Percentiles rank a stretch among this genome's conserved stretches.
phyloP scores from a whole-genome alignment of 768 basidiomycete species.

The Trametes maxima region DNA sequence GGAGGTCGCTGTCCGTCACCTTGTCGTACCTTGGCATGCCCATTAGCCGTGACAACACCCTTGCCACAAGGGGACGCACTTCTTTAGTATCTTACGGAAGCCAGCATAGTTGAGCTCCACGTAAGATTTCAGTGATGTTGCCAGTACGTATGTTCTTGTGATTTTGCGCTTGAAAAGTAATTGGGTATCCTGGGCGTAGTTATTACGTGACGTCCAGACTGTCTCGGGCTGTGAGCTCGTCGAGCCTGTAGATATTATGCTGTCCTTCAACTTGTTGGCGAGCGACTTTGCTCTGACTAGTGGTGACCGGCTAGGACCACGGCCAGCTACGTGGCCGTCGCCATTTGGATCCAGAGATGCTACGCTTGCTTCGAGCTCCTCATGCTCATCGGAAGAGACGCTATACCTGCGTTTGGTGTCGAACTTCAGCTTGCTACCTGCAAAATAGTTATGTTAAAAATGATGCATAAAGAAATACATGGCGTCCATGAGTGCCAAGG shows the following conservation, averaged over 20 bases:
- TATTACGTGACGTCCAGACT: constrained; percentile 79
- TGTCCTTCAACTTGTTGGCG: constrained; percentile 56
- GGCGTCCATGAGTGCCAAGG: not conserved
- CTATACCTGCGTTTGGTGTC: constrained; percentile 22
- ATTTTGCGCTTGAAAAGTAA: constrained; percentile 89
- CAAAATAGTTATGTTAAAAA: not conserved
- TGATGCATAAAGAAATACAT: not conserved
- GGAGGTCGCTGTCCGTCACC: constrained; percentile 79
- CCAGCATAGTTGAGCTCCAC: constrained; percentile 92
- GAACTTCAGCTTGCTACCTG: constrained; percentile 21
- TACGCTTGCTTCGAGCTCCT: constrained; percentile 45
- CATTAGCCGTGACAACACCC: not conserved
- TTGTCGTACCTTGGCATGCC: constrained; percentile 80
- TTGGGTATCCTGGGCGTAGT: constrained; percentile 82
- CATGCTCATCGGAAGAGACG: constrained; percentile 41
- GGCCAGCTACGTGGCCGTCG: constrained; percentile 13
- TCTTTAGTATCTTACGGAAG: constrained; percentile 94
- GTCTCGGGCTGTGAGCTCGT: constrained; percentile 38
- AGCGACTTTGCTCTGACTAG: constrained; percentile 39
- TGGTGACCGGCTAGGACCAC: constrained; percentile 37
- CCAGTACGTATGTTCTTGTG: constrained; percentile 75
- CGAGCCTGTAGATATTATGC: constrained; percentile 43
- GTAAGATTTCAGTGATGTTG: constrained; percentile 79
- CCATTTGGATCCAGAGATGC: constrained; percentile 33
- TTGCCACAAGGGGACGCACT: constrained; percentile 51